These are phyloP conservation scores for Trichoderma arundinaceum DNA, from an alignment of 2,329 filamentous ascomycete genomes.

Conservation along the genomic window DNA sequence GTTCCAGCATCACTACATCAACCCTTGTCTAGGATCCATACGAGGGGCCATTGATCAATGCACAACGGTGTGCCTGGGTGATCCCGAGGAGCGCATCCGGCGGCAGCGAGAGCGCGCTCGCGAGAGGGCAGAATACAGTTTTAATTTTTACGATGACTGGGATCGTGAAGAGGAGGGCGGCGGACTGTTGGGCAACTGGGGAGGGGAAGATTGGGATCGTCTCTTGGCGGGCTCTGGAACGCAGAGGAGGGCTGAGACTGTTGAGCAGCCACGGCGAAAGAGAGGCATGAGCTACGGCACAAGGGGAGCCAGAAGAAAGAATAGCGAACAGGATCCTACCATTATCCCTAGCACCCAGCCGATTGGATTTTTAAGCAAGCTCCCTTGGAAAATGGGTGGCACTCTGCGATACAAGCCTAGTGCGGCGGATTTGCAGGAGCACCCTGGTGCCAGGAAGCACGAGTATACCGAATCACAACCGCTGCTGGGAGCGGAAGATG, in stretches of 20 bases:
- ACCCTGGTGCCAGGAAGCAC: constrained; percentile 62
- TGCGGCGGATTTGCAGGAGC: constrained; percentile 86
- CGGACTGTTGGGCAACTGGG: constrained; percentile 73
- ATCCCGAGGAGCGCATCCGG: constrained; percentile 74
- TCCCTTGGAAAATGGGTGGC: constrained; percentile 85
- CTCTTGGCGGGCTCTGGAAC: constrained; percentile 73
- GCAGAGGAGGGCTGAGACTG: constrained; percentile 48
- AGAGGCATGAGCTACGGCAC: constrained; percentile 90
- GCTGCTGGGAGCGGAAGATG: constrained; percentile 58
- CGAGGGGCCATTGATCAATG: constrained; percentile 73
- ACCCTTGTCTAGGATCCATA: constrained; percentile 76
- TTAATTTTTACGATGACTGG: constrained; percentile 99
- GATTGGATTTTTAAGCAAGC: constrained; percentile 79
- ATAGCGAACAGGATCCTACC: constrained; percentile 74
- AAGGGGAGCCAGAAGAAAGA: constrained; percentile 58
- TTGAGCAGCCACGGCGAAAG: constrained; percentile 72
- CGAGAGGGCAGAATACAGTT: constrained; percentile 78
- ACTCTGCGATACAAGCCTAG: constrained; percentile 88
- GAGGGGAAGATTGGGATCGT: constrained; percentile 82
- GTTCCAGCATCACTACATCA: constrained; percentile 84
- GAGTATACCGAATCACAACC: constrained; percentile 68
- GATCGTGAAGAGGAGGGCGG: constrained; percentile 65
- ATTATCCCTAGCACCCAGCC: constrained; percentile 88
- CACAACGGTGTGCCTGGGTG: constrained; percentile 71
- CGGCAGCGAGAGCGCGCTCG: constrained; percentile 69